Base-by-base conservation (phyloP, 495 filamentous ascomycete species). In the Penicillium argentinense region DNA sequence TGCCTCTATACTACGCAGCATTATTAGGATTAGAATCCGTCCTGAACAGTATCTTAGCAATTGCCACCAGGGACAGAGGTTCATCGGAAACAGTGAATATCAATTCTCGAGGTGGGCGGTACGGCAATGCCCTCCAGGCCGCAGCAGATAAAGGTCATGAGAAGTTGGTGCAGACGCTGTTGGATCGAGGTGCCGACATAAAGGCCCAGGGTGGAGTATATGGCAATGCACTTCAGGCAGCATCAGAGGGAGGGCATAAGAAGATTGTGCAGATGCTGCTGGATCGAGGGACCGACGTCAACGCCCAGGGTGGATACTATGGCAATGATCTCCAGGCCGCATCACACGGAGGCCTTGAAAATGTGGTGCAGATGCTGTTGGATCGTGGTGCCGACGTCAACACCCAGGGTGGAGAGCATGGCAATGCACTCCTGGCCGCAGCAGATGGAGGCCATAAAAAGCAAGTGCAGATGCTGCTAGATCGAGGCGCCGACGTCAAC, bases 401-500 rank as follows among this genome's bases (percentile, higher is more conserved):
- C 16, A 33, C 46, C 32, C 41, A 56, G 33, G 42, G 32, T 19
- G 41, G 28, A 32, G 2, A 3, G 1, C 39, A 23, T 14, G 42
- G 52, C 17, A 47, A 33, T 46, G 46, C 52, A 21, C 46, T 55
- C 17, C 38, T 50, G 25, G 38, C 32, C 9, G 51, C 51, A 30
- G 33, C 42, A 25, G 3, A 0, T 5, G 4, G 1, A n/a, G 60
- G 57, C 22, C 37, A 62, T 30, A 27, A 52, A 14, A 49, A 48
- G 18, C 28, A 60, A 6, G 62, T 62, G 9, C 48, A 63, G 24
- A 26, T 54, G 19, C 59, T 68, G n/a, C 38, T 65, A 3, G 57
- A 57, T 16, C 16, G 39, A n/a, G 61, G 56, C 34, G 56, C 59
- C 9, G 39, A 59, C 19, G 47, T 53, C 7, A 53, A 57, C 26